Conservation (phyloP, 768 basidiomycete species). For the Termitomyces sp. region DNA sequence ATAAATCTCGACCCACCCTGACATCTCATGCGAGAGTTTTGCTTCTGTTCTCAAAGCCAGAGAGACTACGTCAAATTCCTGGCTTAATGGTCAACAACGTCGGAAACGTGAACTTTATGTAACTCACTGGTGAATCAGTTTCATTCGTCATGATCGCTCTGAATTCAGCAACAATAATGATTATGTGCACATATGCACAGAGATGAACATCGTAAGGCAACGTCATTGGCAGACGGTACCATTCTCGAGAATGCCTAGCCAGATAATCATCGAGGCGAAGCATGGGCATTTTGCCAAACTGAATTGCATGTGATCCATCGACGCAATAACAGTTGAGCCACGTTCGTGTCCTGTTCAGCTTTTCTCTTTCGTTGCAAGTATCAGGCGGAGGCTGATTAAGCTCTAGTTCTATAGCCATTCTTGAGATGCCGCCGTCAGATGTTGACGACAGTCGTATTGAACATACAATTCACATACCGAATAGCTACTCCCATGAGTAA, state of each 20-base stretch:
- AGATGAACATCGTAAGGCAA: constrained; percentile 46
- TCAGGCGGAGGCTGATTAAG: constrained; percentile 54
- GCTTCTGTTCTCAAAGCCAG: constrained; percentile 38
- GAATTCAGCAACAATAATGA: constrained; percentile 50
- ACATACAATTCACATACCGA: constrained; percentile 33
- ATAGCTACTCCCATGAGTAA: constrained; percentile 71
- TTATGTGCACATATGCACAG: constrained; percentile 51
- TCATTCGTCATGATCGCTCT: constrained; percentile 20
- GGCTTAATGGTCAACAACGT: neutral
- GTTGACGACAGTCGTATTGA: neutral
- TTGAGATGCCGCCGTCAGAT: constrained; percentile 20
- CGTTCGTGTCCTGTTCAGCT: constrained; percentile 66
- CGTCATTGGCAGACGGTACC: constrained; percentile 46
- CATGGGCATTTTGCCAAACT: constrained; percentile 74
- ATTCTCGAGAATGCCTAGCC: constrained; percentile 48
- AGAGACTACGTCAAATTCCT: constrained; percentile 36
- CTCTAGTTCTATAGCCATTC: constrained; percentile 73
- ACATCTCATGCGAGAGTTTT: constrained; percentile 35
- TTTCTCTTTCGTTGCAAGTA: constrained; percentile 58
- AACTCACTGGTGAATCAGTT: constrained; percentile 5
- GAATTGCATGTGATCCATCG: constrained; percentile 72
- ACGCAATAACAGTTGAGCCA: constrained; percentile 78
- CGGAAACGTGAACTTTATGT: neutral
- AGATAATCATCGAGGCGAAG: constrained; percentile 60
- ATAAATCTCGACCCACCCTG: constrained; percentile 40